Percentiles rank a stretch among this genome's conserved stretches.
These are phyloP conservation scores for Elsinoe perseae DNA, from an alignment of 2,329 filamentous ascomycete genomes.

Conservation along the genomic window DNA sequence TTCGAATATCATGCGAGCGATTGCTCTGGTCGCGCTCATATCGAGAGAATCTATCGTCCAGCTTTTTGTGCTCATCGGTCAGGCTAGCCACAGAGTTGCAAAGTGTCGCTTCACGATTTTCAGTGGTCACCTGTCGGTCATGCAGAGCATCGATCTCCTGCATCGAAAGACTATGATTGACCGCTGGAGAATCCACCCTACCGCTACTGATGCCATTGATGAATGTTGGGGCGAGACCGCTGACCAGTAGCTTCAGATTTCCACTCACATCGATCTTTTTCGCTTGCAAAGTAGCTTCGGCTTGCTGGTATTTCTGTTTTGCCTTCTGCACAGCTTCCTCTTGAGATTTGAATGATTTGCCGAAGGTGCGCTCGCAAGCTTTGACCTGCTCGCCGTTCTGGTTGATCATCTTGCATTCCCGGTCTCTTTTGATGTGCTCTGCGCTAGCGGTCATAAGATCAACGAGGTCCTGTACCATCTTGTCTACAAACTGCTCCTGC, in stretches of 20 bases:
- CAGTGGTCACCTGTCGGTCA: neutral
- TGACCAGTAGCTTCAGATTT: neutral
- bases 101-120: neutral
- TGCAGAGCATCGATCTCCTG: neutral
- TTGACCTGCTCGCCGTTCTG: neutral
- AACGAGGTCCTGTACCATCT: neutral
- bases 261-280: neutral
- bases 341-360: neutral
- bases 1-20: neutral
- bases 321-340: neutral
- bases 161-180: neutral
- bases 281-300: neutral
- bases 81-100: neutral
- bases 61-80: neutral
- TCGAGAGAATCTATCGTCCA: neutral
- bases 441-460: neutral
- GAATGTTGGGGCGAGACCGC: neutral
- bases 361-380: neutral
- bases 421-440: neutral
- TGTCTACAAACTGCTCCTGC: neutral
- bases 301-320: neutral
- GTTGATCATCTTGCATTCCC: neutral
- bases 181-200: neutral
- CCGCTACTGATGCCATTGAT: neutral
- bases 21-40: neutral